A percentile compares a stretch with the other conserved stretches of the same genome.
Evolutionary conservation across 2,329 filamentous ascomycete genomes (phyloP).

Genomic region (Botrytis aclada): DNA sequence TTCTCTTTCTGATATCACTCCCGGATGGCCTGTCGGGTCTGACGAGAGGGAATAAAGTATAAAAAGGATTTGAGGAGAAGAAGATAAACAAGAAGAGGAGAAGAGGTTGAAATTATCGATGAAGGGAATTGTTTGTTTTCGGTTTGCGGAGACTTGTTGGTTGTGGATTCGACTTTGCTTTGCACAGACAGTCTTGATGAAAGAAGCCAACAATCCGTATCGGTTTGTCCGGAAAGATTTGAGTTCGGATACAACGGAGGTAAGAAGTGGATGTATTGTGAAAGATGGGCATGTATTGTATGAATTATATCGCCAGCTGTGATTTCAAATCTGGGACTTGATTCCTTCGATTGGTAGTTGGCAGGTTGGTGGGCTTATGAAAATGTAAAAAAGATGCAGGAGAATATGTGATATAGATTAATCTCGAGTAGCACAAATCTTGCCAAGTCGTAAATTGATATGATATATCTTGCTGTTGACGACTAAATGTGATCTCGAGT

Average conservation of each 20-base stretch:
- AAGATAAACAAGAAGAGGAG: not conserved
- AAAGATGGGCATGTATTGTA: not conserved
- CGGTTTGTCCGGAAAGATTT: not conserved
- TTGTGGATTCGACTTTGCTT: not conserved
- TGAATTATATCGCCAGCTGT: not conserved
- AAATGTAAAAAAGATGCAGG: not conserved
- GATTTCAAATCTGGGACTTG: not conserved
- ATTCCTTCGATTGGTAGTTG: not conserved
- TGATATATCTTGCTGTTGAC: not conserved
- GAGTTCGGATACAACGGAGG: conserved; percentile 3
- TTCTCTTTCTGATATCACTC: not conserved
- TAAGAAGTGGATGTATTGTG: not conserved
- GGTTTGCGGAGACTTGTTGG: not conserved
- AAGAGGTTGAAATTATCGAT: not conserved
- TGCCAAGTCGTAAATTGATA: not conserved
- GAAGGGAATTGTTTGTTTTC: not conserved
- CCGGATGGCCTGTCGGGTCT: not conserved
- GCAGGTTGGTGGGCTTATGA: not conserved
- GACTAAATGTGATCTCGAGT: not conserved
- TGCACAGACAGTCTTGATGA: not conserved
- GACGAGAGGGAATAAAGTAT: not conserved
- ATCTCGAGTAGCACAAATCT: not conserved
- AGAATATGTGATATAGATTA: not conserved
- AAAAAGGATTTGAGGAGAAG: not conserved
- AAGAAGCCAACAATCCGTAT: not conserved